Evolutionary conservation across 768 basidiomycete genomes (phyloP).

Genomic region (Lactarius evosmus): DNA sequence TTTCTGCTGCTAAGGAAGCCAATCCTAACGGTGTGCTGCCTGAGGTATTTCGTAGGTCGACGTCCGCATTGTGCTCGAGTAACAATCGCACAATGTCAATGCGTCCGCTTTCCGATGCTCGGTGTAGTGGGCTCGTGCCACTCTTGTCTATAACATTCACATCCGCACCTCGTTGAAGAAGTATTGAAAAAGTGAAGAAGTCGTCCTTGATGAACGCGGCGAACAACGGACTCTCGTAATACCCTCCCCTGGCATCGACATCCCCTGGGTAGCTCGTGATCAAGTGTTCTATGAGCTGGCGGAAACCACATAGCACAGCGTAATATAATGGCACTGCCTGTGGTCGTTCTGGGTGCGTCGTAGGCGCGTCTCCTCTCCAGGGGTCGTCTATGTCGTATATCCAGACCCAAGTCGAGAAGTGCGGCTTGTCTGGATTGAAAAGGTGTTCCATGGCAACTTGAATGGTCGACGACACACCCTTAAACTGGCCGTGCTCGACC

Average conservation of each 20-base stretch:
- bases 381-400: not conserved
- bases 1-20: not conserved
- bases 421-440: not conserved
- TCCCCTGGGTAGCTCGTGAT: not conserved
- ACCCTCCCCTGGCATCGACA: not conserved
- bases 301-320: not conserved
- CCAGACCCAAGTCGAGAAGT: slow-evolving; percentile 3
- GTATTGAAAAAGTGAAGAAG: not conserved
- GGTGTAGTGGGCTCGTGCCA: not conserved
- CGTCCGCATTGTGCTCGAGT: slow-evolving; percentile 4
- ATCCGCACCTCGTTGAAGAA: slow-evolving; percentile 3
- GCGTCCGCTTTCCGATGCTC: not conserved
- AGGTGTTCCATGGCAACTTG: slow-evolving; percentile 1
- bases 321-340: not conserved
- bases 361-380: not conserved
- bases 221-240: not conserved
- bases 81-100: not conserved
- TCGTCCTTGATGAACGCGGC: not conserved
- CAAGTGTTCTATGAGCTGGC: not conserved
- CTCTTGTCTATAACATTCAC: not conserved
- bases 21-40: no score
- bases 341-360: not conserved
- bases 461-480: not conserved
- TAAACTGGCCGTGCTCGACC: not conserved
- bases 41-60: not conserved